A percentile compares a stretch with the other conserved stretches of the same genome.
These are phyloP conservation scores for Arthrobotrys musiformis DNA, from an alignment of 2,329 filamentous ascomycete genomes.

Conservation along the genomic window DNA sequence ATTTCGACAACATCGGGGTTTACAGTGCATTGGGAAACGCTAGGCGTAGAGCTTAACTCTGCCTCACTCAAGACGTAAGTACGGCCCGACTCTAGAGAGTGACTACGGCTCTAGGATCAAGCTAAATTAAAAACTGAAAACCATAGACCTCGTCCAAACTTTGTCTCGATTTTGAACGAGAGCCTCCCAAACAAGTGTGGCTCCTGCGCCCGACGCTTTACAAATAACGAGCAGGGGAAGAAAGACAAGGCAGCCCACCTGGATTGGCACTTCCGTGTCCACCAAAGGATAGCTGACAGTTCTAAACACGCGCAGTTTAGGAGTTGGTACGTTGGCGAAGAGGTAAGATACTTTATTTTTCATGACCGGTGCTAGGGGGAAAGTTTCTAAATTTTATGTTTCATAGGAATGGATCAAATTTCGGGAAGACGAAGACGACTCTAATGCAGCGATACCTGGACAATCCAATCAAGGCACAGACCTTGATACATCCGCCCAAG, in stretches of 20 bases:
- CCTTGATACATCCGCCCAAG: constrained; percentile 61
- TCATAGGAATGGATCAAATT: constrained; percentile 87
- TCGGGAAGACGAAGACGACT: constrained; percentile 78
- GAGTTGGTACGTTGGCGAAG: constrained; percentile 93
- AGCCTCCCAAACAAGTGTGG: constrained; percentile 86
- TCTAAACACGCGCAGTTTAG: constrained; percentile 87
- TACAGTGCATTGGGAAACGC: constrained; percentile 60
- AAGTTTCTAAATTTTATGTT: background rate
- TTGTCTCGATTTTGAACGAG: constrained; percentile 80
- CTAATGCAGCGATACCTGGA: constrained; percentile 62
- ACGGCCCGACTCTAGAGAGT: background rate
- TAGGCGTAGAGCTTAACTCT: constrained; percentile 35
- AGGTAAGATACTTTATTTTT: constrained; percentile 67
- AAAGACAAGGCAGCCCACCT: constrained; percentile 90
- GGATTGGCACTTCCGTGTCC: constrained; percentile 98
- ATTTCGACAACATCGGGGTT: constrained; percentile 59
- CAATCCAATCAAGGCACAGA: constrained; percentile 26
- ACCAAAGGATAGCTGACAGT: constrained; percentile 86
- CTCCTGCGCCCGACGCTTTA: constrained; percentile 90
- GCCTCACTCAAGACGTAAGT: constrained; percentile 44
- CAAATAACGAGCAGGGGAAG: constrained; percentile 78
- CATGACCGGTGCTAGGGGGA: background rate
- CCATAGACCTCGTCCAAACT: constrained; percentile 75
- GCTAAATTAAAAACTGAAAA: too few relatives aligned
- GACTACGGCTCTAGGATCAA: constrained; percentile 46